Evolutionary conservation across 176 grass and related monocot genomes (phyloP).

Genomic region (Melocanna baccifera): DNA sequence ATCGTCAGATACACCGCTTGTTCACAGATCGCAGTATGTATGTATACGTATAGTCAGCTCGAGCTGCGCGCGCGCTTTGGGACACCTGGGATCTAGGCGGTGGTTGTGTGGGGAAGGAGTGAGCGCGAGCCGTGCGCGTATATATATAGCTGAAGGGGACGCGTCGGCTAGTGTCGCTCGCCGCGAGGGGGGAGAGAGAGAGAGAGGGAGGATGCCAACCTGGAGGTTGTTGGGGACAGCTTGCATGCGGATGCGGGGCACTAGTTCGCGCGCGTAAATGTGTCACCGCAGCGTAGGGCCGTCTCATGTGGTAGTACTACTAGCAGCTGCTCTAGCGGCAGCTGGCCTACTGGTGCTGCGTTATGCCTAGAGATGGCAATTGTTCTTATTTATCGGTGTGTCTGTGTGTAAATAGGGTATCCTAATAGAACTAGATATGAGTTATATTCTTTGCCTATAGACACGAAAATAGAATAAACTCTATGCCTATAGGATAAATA

Average conservation of each 20-base stretch:
- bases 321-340: too few species aligned
- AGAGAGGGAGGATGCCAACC: conserved; percentile 50
- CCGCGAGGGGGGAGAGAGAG: neutral
- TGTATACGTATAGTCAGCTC: too few species aligned
- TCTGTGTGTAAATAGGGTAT: too few species aligned
- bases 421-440: too few species aligned
- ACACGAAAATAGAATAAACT: too few species aligned
- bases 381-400: too few species aligned
- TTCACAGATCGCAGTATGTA: neutral
- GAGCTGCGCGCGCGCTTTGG: too few species aligned
- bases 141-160: conserved; percentile 21
- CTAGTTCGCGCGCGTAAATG: conserved; percentile 35
- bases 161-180: conserved; percentile 36
- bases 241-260: conserved; percentile 52
- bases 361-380: too few species aligned
- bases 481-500: too few species aligned
- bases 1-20: conserved; percentile 1
- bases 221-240: conserved; percentile 82
- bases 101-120: neutral
- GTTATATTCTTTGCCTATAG: too few species aligned
- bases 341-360: neutral
- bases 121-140: neutral
- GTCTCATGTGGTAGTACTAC: neutral
- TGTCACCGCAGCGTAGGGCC: neutral
- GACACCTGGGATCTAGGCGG: neutral